Percentiles rank a stretch among this genome's conserved stretches.
phyloP scores from a whole-genome alignment of 2,329 filamentous ascomycete genomes.

The Talaromyces marneffei region DNA sequence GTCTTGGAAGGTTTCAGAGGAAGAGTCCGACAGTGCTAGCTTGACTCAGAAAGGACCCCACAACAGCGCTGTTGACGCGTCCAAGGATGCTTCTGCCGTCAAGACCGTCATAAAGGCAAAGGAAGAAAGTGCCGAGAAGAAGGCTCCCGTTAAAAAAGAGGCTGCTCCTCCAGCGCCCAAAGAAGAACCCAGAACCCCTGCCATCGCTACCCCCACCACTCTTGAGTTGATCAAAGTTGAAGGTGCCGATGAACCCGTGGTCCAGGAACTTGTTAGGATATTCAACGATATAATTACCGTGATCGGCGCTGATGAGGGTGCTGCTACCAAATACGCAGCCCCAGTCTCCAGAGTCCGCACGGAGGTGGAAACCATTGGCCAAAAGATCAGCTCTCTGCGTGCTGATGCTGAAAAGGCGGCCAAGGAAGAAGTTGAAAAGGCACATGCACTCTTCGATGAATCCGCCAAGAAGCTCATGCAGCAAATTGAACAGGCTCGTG shows the following conservation, averaged over 20 bases:
- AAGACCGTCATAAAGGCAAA: conserved; percentile 26
- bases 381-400: conserved; percentile 71
- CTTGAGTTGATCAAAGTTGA: conserved; percentile 74
- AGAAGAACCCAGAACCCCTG: conserved; percentile 35
- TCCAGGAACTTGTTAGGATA: conserved; percentile 90
- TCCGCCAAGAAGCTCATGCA: conserved; percentile 82
- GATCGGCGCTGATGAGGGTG: conserved; percentile 72
- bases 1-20: conserved; percentile 69
- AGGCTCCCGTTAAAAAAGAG: conserved; percentile 23
- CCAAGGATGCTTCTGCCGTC: conserved; percentile 20
- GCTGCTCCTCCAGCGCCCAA: conserved; percentile 20
- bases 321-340: conserved; percentile 68
- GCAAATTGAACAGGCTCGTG: conserved; percentile 79
- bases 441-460: conserved; percentile 73
- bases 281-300: conserved; percentile 94
- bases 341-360: conserved; percentile 81
- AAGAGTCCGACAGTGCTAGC: conserved; percentile 55
- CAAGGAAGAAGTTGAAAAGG: conserved; percentile 65
- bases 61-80: conserved; percentile 38
- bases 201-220: conserved; percentile 50
- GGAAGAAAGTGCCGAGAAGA: conserved; percentile 26
- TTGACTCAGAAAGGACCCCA: conserved; percentile 46
- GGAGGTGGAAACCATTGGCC: conserved; percentile 70
- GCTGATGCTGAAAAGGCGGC: conserved; percentile 63
- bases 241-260: conserved; percentile 74